A percentile compares a stretch with the other conserved stretches of the same genome.
phyloP scores from a whole-genome alignment of 352 stramenopile genomes.

The Thraustochytrium sp. region DNA sequence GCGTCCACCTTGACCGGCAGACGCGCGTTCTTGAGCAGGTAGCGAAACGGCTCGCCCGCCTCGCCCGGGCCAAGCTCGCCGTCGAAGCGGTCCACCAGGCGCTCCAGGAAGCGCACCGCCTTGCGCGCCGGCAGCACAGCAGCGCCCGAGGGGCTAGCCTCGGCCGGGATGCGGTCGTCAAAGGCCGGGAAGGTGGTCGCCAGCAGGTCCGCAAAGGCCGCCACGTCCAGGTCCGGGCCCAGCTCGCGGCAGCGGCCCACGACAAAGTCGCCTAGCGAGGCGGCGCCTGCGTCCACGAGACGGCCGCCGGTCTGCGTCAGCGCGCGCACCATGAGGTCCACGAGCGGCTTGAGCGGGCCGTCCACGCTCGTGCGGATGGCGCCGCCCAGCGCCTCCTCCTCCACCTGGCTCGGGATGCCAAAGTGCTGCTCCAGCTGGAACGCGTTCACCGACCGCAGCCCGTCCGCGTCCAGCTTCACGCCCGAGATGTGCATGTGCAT shows the following conservation, averaged over 20 bases:
- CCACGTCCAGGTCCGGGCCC: neutral
- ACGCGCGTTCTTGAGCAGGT: neutral
- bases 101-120: neutral
- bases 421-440: slow-evolving; percentile 24
- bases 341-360: slow-evolving; percentile 22
- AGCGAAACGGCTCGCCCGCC: neutral
- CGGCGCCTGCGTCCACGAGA: neutral
- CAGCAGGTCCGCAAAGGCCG: neutral
- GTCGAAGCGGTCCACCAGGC: neutral
- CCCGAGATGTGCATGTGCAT: slow-evolving; percentile 43
- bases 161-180: neutral
- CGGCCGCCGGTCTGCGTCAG: neutral
- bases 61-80: neutral
- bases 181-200: neutral
- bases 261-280: slow-evolving; percentile 5
- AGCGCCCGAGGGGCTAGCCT: neutral
- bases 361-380: neutral
- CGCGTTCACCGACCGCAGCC: neutral
- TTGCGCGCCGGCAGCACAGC: neutral
- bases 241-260: neutral
- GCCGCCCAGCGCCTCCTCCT: neutral
- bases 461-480: neutral
- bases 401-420: neutral
- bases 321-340: neutral
- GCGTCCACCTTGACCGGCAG: neutral